These are phyloP conservation scores for Rhizopogon vinicolor DNA, from an alignment of 768 basidiomycete genomes.

Conservation along the genomic window DNA sequence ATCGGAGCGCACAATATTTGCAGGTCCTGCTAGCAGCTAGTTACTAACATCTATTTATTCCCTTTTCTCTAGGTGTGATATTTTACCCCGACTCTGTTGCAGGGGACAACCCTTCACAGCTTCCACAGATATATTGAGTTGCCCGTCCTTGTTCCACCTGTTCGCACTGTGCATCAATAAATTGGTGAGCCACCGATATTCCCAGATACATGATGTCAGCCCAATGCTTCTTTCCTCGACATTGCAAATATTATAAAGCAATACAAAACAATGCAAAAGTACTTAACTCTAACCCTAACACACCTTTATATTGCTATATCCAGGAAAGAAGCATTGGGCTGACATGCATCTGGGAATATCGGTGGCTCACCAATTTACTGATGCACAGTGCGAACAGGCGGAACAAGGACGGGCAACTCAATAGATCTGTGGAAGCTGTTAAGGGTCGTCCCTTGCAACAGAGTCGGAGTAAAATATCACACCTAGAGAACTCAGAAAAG, in stretches of 20 bases:
- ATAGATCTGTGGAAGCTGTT: background rate
- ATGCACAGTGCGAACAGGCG: background rate
- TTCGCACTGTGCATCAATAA: background rate
- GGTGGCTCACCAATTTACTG: too few species aligned
- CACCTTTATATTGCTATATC: too few species aligned
- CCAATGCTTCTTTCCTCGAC: too few species aligned
- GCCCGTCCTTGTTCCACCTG: background rate
- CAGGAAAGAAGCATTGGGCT: too few species aligned
- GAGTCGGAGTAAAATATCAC: background rate
- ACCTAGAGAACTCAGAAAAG: background rate
- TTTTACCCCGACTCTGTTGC: background rate
- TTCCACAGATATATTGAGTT: background rate
- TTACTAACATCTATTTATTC: background rate
- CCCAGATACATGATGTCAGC: too few species aligned
- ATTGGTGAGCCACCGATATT: too few species aligned
- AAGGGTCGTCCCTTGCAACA: background rate
- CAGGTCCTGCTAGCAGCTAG: background rate
- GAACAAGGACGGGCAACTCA: too few species aligned
- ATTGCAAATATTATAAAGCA: too few species aligned
- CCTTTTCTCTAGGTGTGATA: background rate
- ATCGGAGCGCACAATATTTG: constrained; percentile 1
- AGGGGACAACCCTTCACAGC: background rate
- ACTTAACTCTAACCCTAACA: too few species aligned
- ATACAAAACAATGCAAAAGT: too few species aligned
- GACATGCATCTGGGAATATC: too few species aligned